Percentiles rank a stretch among this genome's conserved stretches.
These are phyloP conservation scores for Aspergillus carlsbadensis DNA, from an alignment of 495 filamentous ascomycete genomes.

Conservation along the genomic window DNA sequence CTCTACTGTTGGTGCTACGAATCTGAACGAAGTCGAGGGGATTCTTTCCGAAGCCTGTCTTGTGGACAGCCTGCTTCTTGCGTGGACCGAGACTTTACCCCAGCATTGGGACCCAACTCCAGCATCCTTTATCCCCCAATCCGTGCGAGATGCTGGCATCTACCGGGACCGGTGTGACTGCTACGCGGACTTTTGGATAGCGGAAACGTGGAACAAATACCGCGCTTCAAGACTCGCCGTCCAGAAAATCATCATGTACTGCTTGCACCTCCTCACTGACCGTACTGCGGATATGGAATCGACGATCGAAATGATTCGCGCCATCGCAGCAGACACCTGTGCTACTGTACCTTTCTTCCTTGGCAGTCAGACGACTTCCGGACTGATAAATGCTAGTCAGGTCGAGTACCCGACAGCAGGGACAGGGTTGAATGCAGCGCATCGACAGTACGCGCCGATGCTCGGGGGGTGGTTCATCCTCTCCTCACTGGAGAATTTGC, in stretches of 20 bases:
- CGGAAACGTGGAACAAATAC: slow-evolving; percentile 62
- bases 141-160: slow-evolving; percentile 31
- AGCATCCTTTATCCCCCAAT: slow-evolving; percentile 34
- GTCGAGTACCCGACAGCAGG: slow-evolving; percentile 39
- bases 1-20: neutral
- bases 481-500: slow-evolving; percentile 24
- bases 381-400: slow-evolving; percentile 27
- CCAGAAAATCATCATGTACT: slow-evolving; percentile 49
- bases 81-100: slow-evolving; percentile 32
- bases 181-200: slow-evolving; percentile 60
- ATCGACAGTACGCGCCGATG: slow-evolving; percentile 32
- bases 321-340: slow-evolving; percentile 41
- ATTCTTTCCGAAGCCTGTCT: slow-evolving; percentile 26
- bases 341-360: slow-evolving; percentile 42
- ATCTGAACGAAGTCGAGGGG: slow-evolving; percentile 14
- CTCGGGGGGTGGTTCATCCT: slow-evolving; percentile 41
- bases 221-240: slow-evolving; percentile 57
- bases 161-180: slow-evolving; percentile 58
- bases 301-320: slow-evolving; percentile 23
- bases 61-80: slow-evolving; percentile 27
- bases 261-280: slow-evolving; percentile 24
- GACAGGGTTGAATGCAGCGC: slow-evolving; percentile 25
- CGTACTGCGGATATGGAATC: slow-evolving; percentile 16
- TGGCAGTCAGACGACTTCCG: slow-evolving; percentile 35
- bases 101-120: slow-evolving; percentile 29